A percentile compares a stretch with the other conserved stretches of the same genome.
Conservation (phyloP, 2,329 filamentous ascomycete genomes). For the Teratosphaeria destructans region DNA sequence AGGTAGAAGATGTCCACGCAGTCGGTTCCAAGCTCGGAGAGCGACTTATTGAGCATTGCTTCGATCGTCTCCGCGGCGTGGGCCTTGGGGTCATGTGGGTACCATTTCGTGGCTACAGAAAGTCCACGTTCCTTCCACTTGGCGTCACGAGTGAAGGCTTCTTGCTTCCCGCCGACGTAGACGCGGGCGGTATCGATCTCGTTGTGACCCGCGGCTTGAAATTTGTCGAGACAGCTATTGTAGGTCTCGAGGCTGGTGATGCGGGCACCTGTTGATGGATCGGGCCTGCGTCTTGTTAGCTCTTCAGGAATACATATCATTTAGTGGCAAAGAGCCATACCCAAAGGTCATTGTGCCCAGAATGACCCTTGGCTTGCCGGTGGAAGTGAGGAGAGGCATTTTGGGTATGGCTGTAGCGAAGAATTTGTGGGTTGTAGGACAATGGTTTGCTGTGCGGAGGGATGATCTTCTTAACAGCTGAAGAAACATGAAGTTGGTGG, state of each 20-base stretch:
- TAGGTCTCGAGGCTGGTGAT: slow-evolving; percentile 62
- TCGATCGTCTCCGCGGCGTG: slow-evolving; percentile 57
- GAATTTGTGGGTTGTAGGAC: background rate
- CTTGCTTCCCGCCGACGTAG: slow-evolving; percentile 64
- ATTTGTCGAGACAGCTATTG: slow-evolving; percentile 60
- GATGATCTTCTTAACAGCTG: background rate
- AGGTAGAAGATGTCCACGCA: slow-evolving; percentile 71
- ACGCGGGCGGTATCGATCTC: slow-evolving; percentile 75
- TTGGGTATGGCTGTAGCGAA: slow-evolving; percentile 10
- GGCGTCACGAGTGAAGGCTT: slow-evolving; percentile 65
- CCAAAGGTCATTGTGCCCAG: slow-evolving; percentile 60
- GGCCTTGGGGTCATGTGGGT: slow-evolving; percentile 48
- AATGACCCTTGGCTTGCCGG: slow-evolving; percentile 50
- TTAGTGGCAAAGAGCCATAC: slow-evolving; percentile 11
- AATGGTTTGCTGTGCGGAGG: background rate
- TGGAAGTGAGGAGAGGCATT: slow-evolving; percentile 34
- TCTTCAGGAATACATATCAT: background rate
- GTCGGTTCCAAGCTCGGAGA: slow-evolving; percentile 63
- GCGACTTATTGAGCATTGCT: slow-evolving; percentile 54
- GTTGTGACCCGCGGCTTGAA: slow-evolving; percentile 70
- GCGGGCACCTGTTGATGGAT: slow-evolving; percentile 52
- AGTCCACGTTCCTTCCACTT: slow-evolving; percentile 71
- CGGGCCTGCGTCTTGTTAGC: slow-evolving; percentile 34
- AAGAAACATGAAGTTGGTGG: background rate
- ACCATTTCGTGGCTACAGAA: slow-evolving; percentile 68